Evolutionary conservation across 164 flowering plant species (phyloP).

Genomic region (Hamamelis virginiana): DNA sequence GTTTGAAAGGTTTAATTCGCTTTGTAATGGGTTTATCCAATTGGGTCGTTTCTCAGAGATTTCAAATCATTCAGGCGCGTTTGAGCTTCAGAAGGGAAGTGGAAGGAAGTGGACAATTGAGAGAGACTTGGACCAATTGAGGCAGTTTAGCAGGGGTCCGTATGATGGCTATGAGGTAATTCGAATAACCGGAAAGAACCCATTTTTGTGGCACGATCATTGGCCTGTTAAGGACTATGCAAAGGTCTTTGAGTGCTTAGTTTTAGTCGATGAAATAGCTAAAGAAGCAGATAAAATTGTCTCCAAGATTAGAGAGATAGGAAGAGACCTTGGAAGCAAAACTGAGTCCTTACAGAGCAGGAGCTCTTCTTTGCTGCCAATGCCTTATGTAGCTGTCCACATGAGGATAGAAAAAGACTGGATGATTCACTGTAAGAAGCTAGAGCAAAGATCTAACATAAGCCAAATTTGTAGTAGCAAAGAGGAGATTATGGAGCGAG

Average conservation of each 20-base stretch:
- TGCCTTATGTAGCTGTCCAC: slow-evolving; percentile 85
- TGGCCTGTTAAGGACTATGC: slow-evolving; percentile 95
- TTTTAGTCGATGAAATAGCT: slow-evolving; percentile 71
- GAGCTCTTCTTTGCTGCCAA: slow-evolving; percentile 11
- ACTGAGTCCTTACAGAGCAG: slow-evolving; percentile 7
- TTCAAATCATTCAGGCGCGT: slow-evolving; percentile 32
- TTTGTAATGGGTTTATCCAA: slow-evolving; percentile 76
- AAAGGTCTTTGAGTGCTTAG: slow-evolving; percentile 75
- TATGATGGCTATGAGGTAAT: slow-evolving; percentile 55
- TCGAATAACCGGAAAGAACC: slow-evolving; percentile 77
- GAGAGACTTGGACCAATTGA: slow-evolving; percentile 82
- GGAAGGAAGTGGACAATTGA: slow-evolving; percentile 89
- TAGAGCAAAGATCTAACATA: slow-evolving; percentile 62
- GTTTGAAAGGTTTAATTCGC: slow-evolving; percentile 67
- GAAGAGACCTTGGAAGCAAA: slow-evolving; percentile 25
- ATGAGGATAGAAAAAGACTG: slow-evolving; percentile 96
- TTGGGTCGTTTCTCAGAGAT: slow-evolving; percentile 63
- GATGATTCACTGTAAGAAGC: slow-evolving; percentile 98
- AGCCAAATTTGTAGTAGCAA: slow-evolving; percentile 82
- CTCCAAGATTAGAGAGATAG: slow-evolving; percentile 60
- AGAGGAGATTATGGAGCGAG: slow-evolving; percentile 75
- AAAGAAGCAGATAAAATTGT: slow-evolving; percentile 74
- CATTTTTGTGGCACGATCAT: slow-evolving; percentile 96
- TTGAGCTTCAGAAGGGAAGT: slow-evolving; percentile 76
- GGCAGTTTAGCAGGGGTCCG: slow-evolving; percentile 35